phyloP scores from a whole-genome alignment of 305 asterid species.

The Fraxinus greggii region DNA sequence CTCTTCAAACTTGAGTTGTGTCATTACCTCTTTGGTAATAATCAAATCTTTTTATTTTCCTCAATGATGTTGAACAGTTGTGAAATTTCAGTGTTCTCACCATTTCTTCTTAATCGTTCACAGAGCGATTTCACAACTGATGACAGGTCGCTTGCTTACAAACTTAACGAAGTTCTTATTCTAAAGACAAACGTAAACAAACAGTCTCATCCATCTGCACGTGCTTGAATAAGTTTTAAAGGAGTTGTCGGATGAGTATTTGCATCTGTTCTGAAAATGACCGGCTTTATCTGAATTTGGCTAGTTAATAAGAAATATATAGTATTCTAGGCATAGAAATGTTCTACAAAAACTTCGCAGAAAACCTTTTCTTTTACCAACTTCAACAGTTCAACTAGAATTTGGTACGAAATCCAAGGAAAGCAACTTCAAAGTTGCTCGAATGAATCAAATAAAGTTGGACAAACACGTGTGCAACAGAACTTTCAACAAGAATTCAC shows the following conservation, averaged over 20 bases:
- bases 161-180: background rate
- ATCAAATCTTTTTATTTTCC: background rate
- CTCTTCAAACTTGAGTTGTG: background rate
- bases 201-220: background rate
- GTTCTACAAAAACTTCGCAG: background rate
- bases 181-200: background rate
- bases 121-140: background rate
- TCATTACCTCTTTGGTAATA: slow-evolving; percentile 27
- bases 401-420: background rate
- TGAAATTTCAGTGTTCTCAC: background rate
- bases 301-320: background rate
- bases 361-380: background rate
- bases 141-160: background rate
- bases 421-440: background rate
- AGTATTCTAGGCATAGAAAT: background rate
- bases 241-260: background rate
- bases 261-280: background rate
- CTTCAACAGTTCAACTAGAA: background rate
- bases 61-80: background rate
- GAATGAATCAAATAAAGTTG: background rate
- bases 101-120: background rate
- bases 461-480: background rate
- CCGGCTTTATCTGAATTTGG: background rate
- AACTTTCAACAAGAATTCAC: background rate
- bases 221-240: too few species aligned